phyloP scores from a whole-genome alignment of 1,139 yeast species.

The Torulaspora pretoriensis region DNA sequence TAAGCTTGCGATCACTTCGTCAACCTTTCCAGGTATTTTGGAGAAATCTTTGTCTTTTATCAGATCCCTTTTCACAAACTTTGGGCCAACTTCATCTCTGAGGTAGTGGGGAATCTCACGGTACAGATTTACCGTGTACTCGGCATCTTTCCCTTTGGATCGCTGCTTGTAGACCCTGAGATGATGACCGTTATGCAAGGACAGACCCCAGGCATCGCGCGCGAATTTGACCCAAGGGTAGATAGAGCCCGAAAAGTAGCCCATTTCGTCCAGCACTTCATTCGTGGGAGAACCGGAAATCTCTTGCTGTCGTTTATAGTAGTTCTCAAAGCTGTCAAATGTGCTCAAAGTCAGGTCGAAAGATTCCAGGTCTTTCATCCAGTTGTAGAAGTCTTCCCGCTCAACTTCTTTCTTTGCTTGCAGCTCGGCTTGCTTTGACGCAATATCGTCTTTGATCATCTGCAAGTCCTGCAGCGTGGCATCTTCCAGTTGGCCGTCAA shows the following conservation, averaged over 20 bases:
- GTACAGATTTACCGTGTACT: slow-evolving; percentile 25
- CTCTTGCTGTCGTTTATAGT: slow-evolving; percentile 17
- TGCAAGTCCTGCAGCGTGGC: slow-evolving; percentile 37
- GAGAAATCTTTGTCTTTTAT: slow-evolving; percentile 20
- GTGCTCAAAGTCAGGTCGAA: slow-evolving; percentile 35
- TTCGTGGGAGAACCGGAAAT: slow-evolving; percentile 6
- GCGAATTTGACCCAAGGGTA: slow-evolving; percentile 33
- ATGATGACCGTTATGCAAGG: slow-evolving; percentile 24
- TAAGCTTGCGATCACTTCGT: slow-evolving; percentile 20
- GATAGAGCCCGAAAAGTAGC: slow-evolving; percentile 22
- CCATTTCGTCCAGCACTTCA: slow-evolving; percentile 16
- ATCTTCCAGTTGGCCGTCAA: slow-evolving; percentile 40
- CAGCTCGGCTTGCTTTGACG: slow-evolving; percentile 15
- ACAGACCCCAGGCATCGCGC: slow-evolving; percentile 29
- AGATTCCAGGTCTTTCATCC: slow-evolving; percentile 20
- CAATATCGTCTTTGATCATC: slow-evolving; percentile 35
- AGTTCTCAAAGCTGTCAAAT: slow-evolving; percentile 32
- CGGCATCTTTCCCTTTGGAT: slow-evolving; percentile 1
- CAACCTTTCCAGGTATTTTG: slow-evolving; percentile 24
- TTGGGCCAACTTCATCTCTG: slow-evolving; percentile 15
- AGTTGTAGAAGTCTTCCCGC: slow-evolving; percentile 12
- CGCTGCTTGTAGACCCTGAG: slow-evolving; percentile 27
- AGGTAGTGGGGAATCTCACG: slow-evolving; percentile 25
- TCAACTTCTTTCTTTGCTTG: slow-evolving; percentile 8
- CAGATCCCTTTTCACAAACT: slow-evolving; percentile 22